phyloP scores from a whole-genome alignment of 2,329 filamentous ascomycete species.

The Tolypocladium album region DNA sequence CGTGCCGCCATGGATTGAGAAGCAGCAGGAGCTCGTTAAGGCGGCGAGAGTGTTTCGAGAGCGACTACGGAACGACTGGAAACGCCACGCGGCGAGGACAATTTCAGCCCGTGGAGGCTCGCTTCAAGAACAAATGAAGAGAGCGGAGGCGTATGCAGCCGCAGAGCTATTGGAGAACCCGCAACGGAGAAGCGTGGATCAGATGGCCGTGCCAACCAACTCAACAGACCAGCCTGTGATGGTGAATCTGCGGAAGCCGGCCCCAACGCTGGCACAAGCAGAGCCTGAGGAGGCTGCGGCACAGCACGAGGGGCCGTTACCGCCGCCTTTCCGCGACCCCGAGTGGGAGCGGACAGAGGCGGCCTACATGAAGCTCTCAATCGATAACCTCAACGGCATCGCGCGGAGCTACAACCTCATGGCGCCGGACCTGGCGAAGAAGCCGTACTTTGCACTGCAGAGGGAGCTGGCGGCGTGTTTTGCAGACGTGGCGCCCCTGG shows the following conservation, averaged over 20 bases:
- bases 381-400: constrained; percentile 68
- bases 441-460: constrained; percentile 78
- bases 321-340: constrained; percentile 64
- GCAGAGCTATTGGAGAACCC: constrained; percentile 63
- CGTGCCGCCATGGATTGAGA: constrained; percentile 96
- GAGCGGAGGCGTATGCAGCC: constrained; percentile 62
- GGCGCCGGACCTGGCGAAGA: constrained; percentile 85
- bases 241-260: constrained; percentile 21
- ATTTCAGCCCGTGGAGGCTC: constrained; percentile 71
- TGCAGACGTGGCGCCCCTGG: constrained; percentile 69
- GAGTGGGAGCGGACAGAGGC: constrained; percentile 64
- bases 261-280: constrained; percentile 5
- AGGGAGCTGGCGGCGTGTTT: constrained; percentile 75
- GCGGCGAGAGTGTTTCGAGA: constrained; percentile 60
- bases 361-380: constrained; percentile 64
- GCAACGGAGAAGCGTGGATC: constrained; percentile 26
- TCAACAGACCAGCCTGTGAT: constrained; percentile 37
- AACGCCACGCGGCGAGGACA: constrained; percentile 64
- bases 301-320: constrained; percentile 12
- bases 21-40: constrained; percentile 79
- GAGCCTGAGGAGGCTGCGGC: not conserved
- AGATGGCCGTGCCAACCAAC: constrained; percentile 35
- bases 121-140: constrained; percentile 59
- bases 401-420: constrained; percentile 89
- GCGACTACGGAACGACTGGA: constrained; percentile 74